Conservation (phyloP, 805 yeast species). For the Cyberlindnera japonica region DNA sequence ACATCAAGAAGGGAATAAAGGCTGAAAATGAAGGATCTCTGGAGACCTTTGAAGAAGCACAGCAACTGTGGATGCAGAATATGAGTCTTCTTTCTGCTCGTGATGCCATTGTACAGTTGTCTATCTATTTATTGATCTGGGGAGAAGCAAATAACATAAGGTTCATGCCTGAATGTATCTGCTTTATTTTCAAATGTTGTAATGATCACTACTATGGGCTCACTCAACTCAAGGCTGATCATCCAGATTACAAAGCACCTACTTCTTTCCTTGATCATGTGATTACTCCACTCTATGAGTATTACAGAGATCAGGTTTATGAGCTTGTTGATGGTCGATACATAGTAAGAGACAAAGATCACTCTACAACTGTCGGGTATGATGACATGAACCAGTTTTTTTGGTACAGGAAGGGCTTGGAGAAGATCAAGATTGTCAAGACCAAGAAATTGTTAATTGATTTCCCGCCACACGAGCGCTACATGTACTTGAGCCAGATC, state of each 20-base stretch:
- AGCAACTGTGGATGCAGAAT: constrained; percentile 46
- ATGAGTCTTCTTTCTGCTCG: constrained; percentile 48
- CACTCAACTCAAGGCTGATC: constrained; percentile 32
- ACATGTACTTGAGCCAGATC: constrained; percentile 47
- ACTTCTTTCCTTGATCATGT: constrained; percentile 55
- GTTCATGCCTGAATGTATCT: constrained; percentile 85
- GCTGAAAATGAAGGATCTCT: background rate
- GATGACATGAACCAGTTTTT: constrained; percentile 88
- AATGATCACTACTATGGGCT: constrained; percentile 57
- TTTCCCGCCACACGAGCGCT: constrained; percentile 54
- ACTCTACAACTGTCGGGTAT: constrained; percentile 70
- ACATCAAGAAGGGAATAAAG: constrained; percentile 16
- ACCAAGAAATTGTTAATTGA: constrained; percentile 30
- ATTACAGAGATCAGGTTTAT: constrained; percentile 52
- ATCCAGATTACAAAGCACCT: constrained; percentile 30
- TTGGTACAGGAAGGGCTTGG: constrained; percentile 75
- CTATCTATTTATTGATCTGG: constrained; percentile 75
- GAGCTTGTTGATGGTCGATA: constrained; percentile 40
- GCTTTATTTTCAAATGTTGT: constrained; percentile 82
- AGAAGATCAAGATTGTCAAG: constrained; percentile 45
- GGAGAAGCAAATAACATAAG: constrained; percentile 86
- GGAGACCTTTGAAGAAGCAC: constrained; percentile 38
- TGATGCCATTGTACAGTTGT: constrained; percentile 59
- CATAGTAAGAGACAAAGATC: constrained; percentile 55
- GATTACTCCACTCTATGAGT: constrained; percentile 71